Percentiles rank a stretch among this genome's conserved stretches.
Conservation (phyloP, 345 rosid species). For the Mangifera indica region DNA sequence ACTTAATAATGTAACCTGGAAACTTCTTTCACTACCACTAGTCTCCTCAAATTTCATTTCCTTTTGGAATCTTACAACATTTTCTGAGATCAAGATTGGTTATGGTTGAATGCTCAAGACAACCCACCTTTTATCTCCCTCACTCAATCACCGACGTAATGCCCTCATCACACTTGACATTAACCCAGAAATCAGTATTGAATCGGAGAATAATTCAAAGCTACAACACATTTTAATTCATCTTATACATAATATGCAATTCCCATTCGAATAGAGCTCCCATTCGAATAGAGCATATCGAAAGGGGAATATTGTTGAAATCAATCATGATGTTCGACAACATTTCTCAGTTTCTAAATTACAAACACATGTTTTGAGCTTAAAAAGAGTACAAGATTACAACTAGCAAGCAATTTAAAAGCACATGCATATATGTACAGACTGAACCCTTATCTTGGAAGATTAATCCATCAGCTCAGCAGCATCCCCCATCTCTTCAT, state of each 20-base stretch:
- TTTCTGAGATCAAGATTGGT: too few species aligned
- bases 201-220: neutral
- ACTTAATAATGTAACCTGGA: neutral
- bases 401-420: neutral
- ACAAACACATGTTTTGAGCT: neutral
- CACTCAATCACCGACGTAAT: too few species aligned
- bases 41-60: neutral
- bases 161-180: too few species aligned
- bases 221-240: neutral
- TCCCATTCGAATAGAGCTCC: too few species aligned
- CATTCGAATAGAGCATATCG: too few species aligned
- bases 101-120: too few species aligned
- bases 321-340: neutral
- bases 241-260: neutral
- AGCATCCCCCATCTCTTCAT: slow-evolving; percentile 22
- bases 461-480: slow-evolving; percentile 13
- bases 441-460: neutral
- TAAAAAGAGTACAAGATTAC: neutral
- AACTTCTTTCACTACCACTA: neutral
- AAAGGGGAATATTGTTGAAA: neutral
- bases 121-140: too few species aligned
- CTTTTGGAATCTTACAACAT: too few species aligned
- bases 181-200: too few species aligned
- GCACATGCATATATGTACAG: neutral
- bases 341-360: neutral